Evolutionary conservation across 352 stramenopile species (phyloP).

Genomic region (Pythium sukuiense): DNA sequence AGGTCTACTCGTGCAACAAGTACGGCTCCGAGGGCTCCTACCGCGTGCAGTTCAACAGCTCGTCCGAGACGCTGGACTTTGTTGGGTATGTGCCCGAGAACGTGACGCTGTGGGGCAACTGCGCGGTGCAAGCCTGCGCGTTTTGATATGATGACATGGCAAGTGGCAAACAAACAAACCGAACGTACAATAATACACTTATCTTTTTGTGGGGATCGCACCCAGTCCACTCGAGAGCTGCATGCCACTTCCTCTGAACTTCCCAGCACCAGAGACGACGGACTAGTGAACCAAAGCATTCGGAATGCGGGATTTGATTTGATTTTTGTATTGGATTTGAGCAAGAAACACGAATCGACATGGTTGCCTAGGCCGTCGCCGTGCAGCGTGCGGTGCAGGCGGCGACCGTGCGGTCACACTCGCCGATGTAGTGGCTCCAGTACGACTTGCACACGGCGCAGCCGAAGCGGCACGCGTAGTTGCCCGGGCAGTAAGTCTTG

Average conservation of each 20-base stretch:
- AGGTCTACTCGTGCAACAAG: conserved; percentile 28
- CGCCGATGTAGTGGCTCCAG: conserved; percentile 19
- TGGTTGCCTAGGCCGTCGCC: neutral
- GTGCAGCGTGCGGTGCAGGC: conserved; percentile 10
- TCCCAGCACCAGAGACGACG: no score
- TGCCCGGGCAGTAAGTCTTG: conserved; percentile 7
- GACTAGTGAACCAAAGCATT: no score
- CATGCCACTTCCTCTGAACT: no score
- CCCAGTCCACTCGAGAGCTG: neutral
- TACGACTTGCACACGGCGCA: conserved; percentile 21
- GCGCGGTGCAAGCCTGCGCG: neutral
- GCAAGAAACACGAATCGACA: neutral
- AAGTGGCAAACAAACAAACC: neutral
- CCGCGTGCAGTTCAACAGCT: conserved; percentile 26
- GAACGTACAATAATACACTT: neutral
- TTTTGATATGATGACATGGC: neutral
- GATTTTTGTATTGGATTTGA: neutral
- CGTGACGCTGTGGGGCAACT: neutral
- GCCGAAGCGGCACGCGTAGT: conserved; percentile 17
- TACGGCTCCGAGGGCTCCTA: conserved; percentile 14
- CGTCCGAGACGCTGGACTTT: neutral
- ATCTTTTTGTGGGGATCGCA: neutral
- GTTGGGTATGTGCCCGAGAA: neutral
- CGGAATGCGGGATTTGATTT: no score
- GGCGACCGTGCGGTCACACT: conserved; percentile 11